phyloP scores from a whole-genome alignment of 2,329 filamentous ascomycete species.

The Fusarium kyushuense region DNA sequence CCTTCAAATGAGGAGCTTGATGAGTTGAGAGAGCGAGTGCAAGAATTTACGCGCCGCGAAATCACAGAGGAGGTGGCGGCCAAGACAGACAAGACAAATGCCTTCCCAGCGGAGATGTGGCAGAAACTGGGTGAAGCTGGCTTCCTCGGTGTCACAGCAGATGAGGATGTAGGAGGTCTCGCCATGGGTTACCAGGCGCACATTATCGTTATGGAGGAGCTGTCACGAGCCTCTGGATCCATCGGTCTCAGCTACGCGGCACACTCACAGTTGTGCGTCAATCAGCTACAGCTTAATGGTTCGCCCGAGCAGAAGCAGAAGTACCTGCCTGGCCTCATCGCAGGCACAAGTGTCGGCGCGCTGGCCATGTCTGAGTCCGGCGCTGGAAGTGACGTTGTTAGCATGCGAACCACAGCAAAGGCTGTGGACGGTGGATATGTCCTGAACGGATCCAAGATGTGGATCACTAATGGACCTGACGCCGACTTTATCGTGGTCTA shows the following conservation, averaged over 20 bases:
- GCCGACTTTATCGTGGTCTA: constrained; percentile 97
- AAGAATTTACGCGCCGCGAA: constrained; percentile 90
- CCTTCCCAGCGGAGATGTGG: constrained; percentile 94
- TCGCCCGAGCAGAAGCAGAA: constrained; percentile 80
- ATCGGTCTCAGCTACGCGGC: constrained; percentile 94
- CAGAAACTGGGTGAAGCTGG: constrained; percentile 90
- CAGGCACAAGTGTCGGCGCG: constrained; percentile 84
- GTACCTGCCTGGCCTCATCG: constrained; percentile 84
- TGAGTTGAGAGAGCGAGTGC: constrained; percentile 85
- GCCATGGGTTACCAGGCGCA: constrained; percentile 97
- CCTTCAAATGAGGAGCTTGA: constrained; percentile 79
- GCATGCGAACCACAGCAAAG: constrained; percentile 89
- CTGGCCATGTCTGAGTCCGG: constrained; percentile 96
- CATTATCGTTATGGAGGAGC: constrained; percentile 94
- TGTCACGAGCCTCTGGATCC: constrained; percentile 85
- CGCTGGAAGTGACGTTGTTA: constrained; percentile 92
- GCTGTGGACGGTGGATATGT: constrained; percentile 86
- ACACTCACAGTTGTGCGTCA: constrained; percentile 95
- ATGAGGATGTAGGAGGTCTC: constrained; percentile 90
- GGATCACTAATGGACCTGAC: constrained; percentile 98
- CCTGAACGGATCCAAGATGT: constrained; percentile 96
- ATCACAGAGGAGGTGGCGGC: constrained; percentile 86
- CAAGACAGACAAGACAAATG: constrained; percentile 85
- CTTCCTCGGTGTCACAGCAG: constrained; percentile 91
- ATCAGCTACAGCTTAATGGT: constrained; percentile 94